Evolutionary conservation across 371 early-diverging fungal genomes (phyloP).

Genomic region (Circinella umbellata): DNA sequence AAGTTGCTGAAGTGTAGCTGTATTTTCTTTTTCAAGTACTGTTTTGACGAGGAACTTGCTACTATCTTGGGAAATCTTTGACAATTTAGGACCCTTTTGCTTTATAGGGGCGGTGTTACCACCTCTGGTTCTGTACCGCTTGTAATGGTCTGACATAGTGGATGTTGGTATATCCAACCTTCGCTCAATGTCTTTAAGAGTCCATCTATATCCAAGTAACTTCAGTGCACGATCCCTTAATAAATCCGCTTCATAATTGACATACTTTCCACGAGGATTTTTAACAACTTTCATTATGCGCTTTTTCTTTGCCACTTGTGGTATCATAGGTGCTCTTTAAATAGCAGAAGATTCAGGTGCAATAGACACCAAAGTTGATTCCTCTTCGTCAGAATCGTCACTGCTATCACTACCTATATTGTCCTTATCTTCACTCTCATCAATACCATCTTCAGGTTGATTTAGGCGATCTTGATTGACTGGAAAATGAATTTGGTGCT

Average conservation of each 20-base stretch:
- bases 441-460: neutral
- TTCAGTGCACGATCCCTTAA: neutral
- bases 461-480: neutral
- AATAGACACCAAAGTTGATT: neutral
- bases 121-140: neutral
- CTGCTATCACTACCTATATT: neutral
- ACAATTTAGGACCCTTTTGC: neutral
- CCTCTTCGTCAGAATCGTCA: neutral
- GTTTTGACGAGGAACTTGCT: neutral
- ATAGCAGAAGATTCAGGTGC: neutral
- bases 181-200: neutral
- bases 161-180: neutral
- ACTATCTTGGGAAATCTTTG: neutral
- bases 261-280: too few species aligned
- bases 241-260: neutral
- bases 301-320: too few species aligned
- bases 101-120: neutral
- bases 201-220: too few species aligned
- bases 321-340: neutral
- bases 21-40: neutral
- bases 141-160: neutral
- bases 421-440: neutral
- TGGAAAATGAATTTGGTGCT: neutral
- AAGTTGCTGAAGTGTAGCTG: neutral
- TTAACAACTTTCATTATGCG: too few species aligned